Evolutionary conservation across 768 basidiomycete genomes (phyloP).

Genomic region (Termitomyces heimii): DNA sequence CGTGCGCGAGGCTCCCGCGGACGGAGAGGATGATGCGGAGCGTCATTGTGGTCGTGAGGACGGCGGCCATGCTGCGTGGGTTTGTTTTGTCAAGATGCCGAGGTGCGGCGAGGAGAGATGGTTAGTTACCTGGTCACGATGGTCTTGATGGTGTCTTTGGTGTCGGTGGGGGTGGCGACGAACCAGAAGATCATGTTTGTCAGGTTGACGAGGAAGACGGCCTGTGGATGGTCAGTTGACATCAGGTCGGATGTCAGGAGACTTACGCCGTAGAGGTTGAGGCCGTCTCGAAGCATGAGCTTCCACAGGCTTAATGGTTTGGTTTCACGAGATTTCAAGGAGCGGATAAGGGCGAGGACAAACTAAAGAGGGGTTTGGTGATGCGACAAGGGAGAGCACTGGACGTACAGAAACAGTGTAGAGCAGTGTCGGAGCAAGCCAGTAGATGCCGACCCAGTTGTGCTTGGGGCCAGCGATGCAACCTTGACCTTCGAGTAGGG

Average conservation of each 20-base stretch:
- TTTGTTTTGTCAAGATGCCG: not conserved
- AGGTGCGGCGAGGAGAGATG: too few relatives aligned
- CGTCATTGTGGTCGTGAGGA: conserved; percentile 83
- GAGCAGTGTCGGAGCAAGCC: conserved; percentile 70
- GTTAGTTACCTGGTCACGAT: conserved; percentile 57
- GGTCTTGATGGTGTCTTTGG: conserved; percentile 66
- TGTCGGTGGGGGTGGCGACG: conserved; percentile 61
- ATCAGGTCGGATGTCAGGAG: not conserved
- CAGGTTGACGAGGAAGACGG: conserved; percentile 77
- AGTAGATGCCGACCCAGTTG: conserved; percentile 85
- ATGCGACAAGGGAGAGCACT: conserved; percentile 3
- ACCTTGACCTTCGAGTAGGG: conserved; percentile 67
- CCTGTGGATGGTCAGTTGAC: conserved; percentile 28
- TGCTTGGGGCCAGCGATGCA: conserved; percentile 81
- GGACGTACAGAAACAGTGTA: conserved; percentile 58
- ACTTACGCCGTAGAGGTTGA: conserved; percentile 76
- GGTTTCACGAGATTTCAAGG: conserved; percentile 46
- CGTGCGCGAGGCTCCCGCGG: conserved; percentile 65
- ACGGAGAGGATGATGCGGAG: conserved; percentile 83
- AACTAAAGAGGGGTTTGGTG: conserved; percentile 29
- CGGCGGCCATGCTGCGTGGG: conserved; percentile 68
- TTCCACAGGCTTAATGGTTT: conserved; percentile 71
- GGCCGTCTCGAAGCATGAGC: conserved; percentile 84
- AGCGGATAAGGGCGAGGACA: conserved; percentile 54
- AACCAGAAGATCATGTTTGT: conserved; percentile 87